Conservation (phyloP, 1,284 basidiomycete genomes). For the Quambalaria eucalypti region DNA sequence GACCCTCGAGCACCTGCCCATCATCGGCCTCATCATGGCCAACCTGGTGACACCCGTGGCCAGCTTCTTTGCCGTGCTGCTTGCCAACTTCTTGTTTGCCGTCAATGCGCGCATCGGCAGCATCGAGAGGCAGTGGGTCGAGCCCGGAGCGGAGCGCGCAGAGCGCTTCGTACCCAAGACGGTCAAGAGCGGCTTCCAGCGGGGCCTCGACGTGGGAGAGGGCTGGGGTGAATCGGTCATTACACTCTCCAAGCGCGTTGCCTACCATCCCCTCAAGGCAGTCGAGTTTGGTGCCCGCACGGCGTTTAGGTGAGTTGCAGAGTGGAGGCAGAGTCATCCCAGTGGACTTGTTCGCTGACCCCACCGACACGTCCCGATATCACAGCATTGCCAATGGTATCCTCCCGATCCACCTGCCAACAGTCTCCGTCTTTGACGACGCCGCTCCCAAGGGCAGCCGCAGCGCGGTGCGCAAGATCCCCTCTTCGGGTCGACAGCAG, state of each 20-base stretch:
- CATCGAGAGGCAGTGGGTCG: slow-evolving; percentile 10
- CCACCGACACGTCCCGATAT: not conserved
- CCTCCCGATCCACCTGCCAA: not conserved
- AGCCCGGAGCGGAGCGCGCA: not conserved
- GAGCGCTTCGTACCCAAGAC: not conserved
- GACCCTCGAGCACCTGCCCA: slow-evolving; percentile 8
- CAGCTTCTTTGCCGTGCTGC: slow-evolving; percentile 15
- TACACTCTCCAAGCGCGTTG: not conserved
- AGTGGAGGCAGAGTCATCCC: not conserved
- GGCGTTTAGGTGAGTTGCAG: too few relatives aligned
- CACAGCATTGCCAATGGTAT: not conserved
- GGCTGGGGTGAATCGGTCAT: not conserved
- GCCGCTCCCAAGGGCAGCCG: not conserved
- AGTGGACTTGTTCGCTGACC: not conserved
- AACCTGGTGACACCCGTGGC: slow-evolving; percentile 14
- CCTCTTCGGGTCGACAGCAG: too few relatives aligned
- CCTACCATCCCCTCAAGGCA: not conserved
- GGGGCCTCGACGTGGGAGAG: not conserved
- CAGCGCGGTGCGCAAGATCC: too few relatives aligned
- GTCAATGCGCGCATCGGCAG: slow-evolving; percentile 11
- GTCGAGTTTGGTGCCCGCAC: too few relatives aligned
- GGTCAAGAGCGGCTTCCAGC: not conserved
- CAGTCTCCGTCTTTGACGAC: not conserved
- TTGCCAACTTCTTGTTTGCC: slow-evolving; percentile 18
- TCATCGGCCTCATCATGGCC: slow-evolving; percentile 11